Evolutionary conservation across 805 yeast genomes (phyloP), one percentile per base, ranked within the genome.

Genomic region (Lipomyces spencermartinsiae): DNA sequence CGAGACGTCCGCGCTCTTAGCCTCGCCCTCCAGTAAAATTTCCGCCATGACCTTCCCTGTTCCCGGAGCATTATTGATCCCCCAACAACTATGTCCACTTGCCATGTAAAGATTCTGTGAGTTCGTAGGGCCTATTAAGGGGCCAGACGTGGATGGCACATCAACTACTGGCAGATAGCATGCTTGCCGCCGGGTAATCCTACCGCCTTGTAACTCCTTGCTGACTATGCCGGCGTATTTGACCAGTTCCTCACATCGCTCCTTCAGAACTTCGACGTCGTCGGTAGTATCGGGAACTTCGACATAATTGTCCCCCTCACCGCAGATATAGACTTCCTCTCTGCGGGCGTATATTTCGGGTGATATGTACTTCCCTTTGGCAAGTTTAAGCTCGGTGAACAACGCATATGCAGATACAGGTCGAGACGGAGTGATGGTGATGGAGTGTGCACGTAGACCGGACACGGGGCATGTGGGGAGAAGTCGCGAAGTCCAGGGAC

Each of bases 71-170:
- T 95, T 94, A 80, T 94, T 95, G 71, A 94, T 95, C 29, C 99
- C 99, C 99, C 99, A 94, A 80, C 98, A 95, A 16, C 97, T 90
- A 79, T 94, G 99, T 0, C 98, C 99, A 16, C 94, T 86, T 1
- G 97, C 97, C 65, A 94, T 78, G 74, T 82, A 90, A 69, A 94
- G 81, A 68, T 89, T 88, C 29, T 85, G 86, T 7, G 93, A 96
- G 75, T 93, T 93, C 0, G 98, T 94, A 74, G 91, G 94, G 58
- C 99, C 99, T 73, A 94, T 89, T 63, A 95, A 82, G 0, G 99
- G 99, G 5, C 99, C 99, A 1, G 94, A 87, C 53, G 92, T 86
- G 4, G 96, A 90, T 0, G 98, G 97, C 8, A 93, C 94, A 76
- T 94, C 97, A 62, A 94, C 84, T 4, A 94, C 97, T 0, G 99